Evolutionary conservation across 345 rosid species (phyloP).

Genomic region (Acer negundo): DNA sequence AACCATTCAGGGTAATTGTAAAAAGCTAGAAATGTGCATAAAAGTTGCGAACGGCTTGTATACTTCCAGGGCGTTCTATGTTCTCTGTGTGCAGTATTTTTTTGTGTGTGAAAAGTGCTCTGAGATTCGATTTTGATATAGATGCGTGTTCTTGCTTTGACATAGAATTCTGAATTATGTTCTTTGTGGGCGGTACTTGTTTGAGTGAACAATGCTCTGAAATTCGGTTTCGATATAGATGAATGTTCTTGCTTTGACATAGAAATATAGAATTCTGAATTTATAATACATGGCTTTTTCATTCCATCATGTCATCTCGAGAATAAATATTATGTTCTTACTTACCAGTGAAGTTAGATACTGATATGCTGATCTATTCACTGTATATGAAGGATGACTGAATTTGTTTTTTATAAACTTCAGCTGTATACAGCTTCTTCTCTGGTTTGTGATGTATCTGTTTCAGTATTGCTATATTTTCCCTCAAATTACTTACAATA

Average conservation of each 20-base stretch:
- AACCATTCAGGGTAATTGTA: neutral
- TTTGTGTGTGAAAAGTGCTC: neutral
- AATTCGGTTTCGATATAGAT: too few species aligned
- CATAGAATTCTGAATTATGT: too few species aligned
- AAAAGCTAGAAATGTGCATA: too few species aligned
- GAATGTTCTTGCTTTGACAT: neutral
- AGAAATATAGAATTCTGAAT: neutral
- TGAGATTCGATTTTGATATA: neutral
- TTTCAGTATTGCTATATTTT: neutral
- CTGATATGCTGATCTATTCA: neutral
- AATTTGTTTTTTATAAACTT: neutral
- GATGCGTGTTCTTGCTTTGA: neutral
- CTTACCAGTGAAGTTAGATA: neutral
- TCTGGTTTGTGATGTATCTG: neutral
- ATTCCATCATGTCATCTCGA: neutral
- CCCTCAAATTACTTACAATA: neutral
- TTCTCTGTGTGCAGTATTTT: too few species aligned
- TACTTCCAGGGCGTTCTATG: neutral
- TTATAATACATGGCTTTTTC: neutral
- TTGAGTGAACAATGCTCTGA: neutral
- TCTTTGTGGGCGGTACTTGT: neutral
- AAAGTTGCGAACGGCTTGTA: neutral
- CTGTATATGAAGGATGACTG: neutral
- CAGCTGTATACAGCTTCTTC: neutral
- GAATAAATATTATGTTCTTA: neutral